These are phyloP conservation scores for Aspergillus melleus DNA, from an alignment of 2,329 filamentous ascomycete genomes.

Conservation along the genomic window DNA sequence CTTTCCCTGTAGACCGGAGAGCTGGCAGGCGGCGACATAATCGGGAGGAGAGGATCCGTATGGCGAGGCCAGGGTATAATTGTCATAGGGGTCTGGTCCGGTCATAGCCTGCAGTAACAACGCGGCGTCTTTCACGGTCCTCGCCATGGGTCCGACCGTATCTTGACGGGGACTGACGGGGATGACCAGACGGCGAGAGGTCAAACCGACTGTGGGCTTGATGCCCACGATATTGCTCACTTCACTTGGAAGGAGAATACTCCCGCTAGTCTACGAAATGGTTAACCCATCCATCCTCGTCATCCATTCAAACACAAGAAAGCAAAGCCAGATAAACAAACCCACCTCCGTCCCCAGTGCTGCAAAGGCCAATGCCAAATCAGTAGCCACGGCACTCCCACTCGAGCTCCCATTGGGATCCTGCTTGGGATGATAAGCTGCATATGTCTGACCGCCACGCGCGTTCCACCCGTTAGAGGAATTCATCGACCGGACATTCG, in stretches of 20 bases:
- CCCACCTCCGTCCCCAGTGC: slow-evolving; percentile 59
- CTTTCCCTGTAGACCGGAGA: slow-evolving; percentile 54
- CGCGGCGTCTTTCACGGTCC: slow-evolving; percentile 60
- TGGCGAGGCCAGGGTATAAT: slow-evolving; percentile 62
- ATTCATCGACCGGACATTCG: slow-evolving; percentile 60
- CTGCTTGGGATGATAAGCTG: slow-evolving; percentile 61
- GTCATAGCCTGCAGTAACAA: slow-evolving; percentile 60
- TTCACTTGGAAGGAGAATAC: slow-evolving; percentile 58
- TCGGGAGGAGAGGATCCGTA: slow-evolving; percentile 53
- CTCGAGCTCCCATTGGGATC: slow-evolving; percentile 63
- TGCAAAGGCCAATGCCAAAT: slow-evolving; percentile 60
- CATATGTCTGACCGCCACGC: slow-evolving; percentile 62
- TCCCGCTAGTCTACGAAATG: slow-evolving; percentile 55
- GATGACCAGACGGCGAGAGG: slow-evolving; percentile 59
- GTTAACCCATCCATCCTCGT: not conserved
- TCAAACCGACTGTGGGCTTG: slow-evolving; percentile 67
- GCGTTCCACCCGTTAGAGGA: slow-evolving; percentile 63
- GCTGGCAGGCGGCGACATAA: slow-evolving; percentile 60
- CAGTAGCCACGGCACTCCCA: slow-evolving; percentile 61
- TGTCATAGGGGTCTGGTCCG: slow-evolving; percentile 54
- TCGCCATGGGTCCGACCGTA: slow-evolving; percentile 58
- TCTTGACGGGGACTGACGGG: slow-evolving; percentile 62
- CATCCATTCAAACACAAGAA: not conserved
- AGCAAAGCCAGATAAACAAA: not conserved
- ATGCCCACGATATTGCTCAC: slow-evolving; percentile 66